Conservation (phyloP, 2,329 filamentous ascomycete genomes). For the Fusarium sp. region DNA sequence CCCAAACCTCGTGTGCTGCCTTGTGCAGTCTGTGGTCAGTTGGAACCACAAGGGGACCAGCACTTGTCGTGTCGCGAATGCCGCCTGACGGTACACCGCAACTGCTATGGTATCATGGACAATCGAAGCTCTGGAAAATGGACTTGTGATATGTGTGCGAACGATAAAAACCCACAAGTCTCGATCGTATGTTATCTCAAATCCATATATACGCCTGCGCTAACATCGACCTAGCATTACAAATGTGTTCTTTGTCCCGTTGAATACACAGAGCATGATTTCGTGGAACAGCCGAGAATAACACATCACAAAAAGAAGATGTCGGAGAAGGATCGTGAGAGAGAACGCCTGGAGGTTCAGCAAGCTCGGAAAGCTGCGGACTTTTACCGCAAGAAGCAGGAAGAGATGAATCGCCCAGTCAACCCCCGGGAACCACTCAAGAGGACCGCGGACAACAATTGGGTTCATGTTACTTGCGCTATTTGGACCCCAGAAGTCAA, state of each 20-base stretch:
- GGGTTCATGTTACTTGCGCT: constrained; percentile 95
- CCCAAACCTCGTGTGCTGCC: constrained; percentile 83
- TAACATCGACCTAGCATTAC: constrained; percentile 71
- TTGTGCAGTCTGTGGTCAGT: constrained; percentile 84
- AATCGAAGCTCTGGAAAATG: constrained; percentile 81
- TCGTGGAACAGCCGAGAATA: constrained; percentile 75
- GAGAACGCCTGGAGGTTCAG: constrained; percentile 87
- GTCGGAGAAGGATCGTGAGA: constrained; percentile 89
- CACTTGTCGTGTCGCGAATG: constrained; percentile 87
- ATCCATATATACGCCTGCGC: constrained; percentile 41
- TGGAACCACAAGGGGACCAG: constrained; percentile 78
- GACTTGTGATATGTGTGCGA: constrained; percentile 95
- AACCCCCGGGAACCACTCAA: constrained; percentile 92
- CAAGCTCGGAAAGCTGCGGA: constrained; percentile 82
- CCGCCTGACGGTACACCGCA: constrained; percentile 88
- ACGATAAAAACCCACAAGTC: constrained; percentile 90
- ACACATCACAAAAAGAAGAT: constrained; percentile 81
- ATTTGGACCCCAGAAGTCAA: constrained; percentile 93
- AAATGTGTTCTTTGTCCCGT: constrained; percentile 93
- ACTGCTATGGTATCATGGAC: constrained; percentile 87
- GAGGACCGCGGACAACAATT: constrained; percentile 95
- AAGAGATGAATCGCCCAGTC: constrained; percentile 83
- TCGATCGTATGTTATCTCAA: constrained; percentile 76
- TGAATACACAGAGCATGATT: constrained; percentile 82
- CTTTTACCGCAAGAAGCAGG: constrained; percentile 85